Percentiles rank a stretch among this genome's conserved stretches.
These are phyloP conservation scores for Calophaca sinica DNA, from an alignment of 306 rosid species.

Conservation along the genomic window DNA sequence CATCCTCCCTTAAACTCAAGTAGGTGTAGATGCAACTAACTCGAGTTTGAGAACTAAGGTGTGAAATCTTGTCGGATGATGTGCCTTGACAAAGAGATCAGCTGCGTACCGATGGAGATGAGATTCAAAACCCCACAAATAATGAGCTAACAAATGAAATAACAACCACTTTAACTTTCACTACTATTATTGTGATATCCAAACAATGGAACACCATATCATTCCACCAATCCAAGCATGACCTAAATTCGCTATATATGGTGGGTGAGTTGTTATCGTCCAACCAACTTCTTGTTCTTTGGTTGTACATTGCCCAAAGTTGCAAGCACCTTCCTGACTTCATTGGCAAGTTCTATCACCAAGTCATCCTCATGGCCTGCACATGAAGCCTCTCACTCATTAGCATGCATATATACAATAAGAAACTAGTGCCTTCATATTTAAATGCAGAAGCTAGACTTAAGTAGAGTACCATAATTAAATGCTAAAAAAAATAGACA, in stretches of 20 bases:
- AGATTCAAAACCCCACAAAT: too few relatives aligned
- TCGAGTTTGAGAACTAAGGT: neutral
- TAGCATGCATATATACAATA: neutral
- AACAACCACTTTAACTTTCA: too few relatives aligned
- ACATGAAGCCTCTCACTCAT: slow-evolving; percentile 31
- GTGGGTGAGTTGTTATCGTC: slow-evolving; percentile 50
- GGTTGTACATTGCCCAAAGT: slow-evolving; percentile 47
- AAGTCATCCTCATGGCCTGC: slow-evolving; percentile 82
- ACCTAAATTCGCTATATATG: too few relatives aligned
- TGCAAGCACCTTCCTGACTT: slow-evolving; percentile 81
- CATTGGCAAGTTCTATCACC: slow-evolving; percentile 88
- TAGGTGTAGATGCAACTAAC: neutral
- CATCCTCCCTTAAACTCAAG: neutral
- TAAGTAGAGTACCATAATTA: neutral
- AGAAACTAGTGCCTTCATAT: neutral
- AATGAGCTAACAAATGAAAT: too few relatives aligned
- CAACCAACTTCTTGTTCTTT: slow-evolving; percentile 61
- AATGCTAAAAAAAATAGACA: neutral
- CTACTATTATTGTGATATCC: too few relatives aligned
- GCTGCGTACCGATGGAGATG: too few relatives aligned
- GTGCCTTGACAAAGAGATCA: neutral
- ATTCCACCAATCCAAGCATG: too few relatives aligned
- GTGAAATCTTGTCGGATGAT: neutral
- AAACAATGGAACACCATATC: too few relatives aligned
- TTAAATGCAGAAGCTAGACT: neutral